phyloP scores from a whole-genome alignment of 2,329 filamentous ascomycete species.

The Penicillium paneum region DNA sequence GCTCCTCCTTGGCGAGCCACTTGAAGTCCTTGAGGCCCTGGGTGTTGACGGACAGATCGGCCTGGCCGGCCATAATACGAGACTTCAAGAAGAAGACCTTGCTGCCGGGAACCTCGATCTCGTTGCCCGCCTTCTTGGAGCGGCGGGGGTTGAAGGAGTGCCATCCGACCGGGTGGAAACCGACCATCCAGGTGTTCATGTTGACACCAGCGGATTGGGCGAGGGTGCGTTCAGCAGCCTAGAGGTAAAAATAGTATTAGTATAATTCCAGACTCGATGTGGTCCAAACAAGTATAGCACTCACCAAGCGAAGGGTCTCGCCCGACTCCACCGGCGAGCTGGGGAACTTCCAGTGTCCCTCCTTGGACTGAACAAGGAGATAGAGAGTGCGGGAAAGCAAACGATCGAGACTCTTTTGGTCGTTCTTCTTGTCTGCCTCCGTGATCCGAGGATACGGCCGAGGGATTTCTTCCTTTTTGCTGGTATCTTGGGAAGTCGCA shows the following conservation, averaged over 20 bases:
- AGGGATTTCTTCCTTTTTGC: constrained; percentile 64
- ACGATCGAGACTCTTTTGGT: constrained; percentile 74
- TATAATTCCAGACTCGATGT: neutral
- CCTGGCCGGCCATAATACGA: constrained; percentile 95
- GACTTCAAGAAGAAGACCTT: constrained; percentile 97
- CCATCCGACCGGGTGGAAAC: constrained; percentile 83
- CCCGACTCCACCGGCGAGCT: constrained; percentile 63
- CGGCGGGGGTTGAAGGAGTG: constrained; percentile 55
- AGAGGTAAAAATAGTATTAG: constrained; percentile 5
- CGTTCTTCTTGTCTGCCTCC: constrained; percentile 72
- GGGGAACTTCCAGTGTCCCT: constrained; percentile 79
- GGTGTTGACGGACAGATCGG: constrained; percentile 68
- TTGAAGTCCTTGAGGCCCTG: constrained; percentile 77
- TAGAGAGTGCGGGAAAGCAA: constrained; percentile 80
- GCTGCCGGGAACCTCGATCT: constrained; percentile 56
- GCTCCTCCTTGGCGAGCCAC: constrained; percentile 89
- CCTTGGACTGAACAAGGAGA: constrained; percentile 69
- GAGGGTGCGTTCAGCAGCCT: constrained; percentile 81
- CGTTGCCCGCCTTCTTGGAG: constrained; percentile 37
- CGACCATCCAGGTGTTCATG: constrained; percentile 99
- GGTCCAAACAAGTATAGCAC: constrained; percentile 31
- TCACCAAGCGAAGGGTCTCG: constrained; percentile 80
- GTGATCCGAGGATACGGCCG: constrained; percentile 67
- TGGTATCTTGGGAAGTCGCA: constrained; percentile 39
- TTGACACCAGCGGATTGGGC: constrained; percentile 76